Base-by-base conservation (phyloP, 2,329 filamentous ascomycete genomes). In the Penicillium freii region DNA sequence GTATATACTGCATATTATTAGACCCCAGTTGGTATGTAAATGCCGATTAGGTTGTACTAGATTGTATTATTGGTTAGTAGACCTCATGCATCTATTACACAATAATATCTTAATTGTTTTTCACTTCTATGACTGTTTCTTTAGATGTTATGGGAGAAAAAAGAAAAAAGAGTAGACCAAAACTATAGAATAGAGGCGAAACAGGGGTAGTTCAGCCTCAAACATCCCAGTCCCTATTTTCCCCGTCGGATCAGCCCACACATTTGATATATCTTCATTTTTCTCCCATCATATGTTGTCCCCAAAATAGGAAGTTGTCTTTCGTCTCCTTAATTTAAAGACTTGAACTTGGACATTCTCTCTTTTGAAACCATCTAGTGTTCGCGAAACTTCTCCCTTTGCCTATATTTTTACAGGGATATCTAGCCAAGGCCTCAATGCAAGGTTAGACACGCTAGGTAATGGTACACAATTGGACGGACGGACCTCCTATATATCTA, bases 161-260 rank as follows among this genome's bases (percentile, higher is more conserved):
- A 2, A 23, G 2, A 6, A 19, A 17, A 33, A 23, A 9, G 1
- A 33, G 31, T 31, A 11, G 31, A 5, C 0, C 9, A 29, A 10
- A 29, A 29, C 27, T 29, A 29, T 29, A 33, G 31, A 33, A 5
- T 11, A 10, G 9, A 51, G 5, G 17, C 25, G 9, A 45, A 21
- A 19, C 10, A 27, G 21, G 19, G 21, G 25, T 36, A 42, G 17
- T 38, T 54, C 44, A 54, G 51, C 44, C 51, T 54, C 51, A 42
- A 48, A 9, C 3, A 8, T 19, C 15, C 15, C 27, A 19, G 36
- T 50, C 23, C 46, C 45, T 51, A 51, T 34, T 55, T 51, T 25
- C 52, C 29, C 52, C 52, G 52, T 31, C 27, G 36, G 31, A 55
- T 50, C 52, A 55, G 46, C 52, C 52, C 52, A 55, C 45, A 50